Conservation (phyloP, 2,329 filamentous ascomycete genomes). For the Fusarium duplospermum region DNA sequence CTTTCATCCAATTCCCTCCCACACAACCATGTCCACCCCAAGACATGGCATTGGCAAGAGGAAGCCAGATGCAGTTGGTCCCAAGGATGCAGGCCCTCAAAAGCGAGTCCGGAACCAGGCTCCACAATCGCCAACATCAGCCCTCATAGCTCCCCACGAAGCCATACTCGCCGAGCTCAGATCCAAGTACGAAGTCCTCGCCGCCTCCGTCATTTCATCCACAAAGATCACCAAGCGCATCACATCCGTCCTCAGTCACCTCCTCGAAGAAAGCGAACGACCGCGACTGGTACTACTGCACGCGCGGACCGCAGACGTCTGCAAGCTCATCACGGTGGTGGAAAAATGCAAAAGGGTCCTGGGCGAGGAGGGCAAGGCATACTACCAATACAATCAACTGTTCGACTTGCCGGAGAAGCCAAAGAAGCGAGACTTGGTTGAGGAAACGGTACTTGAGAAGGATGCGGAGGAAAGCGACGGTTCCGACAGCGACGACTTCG, state of each 20-base stretch:
- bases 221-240: constrained; percentile 69
- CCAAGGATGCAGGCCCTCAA: not conserved
- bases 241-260: constrained; percentile 56
- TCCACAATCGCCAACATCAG: constrained; percentile 13
- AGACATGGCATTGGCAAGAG: constrained; percentile 31
- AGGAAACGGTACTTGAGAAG: constrained; percentile 56
- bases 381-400: constrained; percentile 69
- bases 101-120: constrained; percentile 13
- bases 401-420: constrained; percentile 58
- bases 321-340: constrained; percentile 75
- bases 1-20: constrained; percentile 11
- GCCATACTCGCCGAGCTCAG: constrained; percentile 57
- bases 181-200: constrained; percentile 61
- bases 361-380: constrained; percentile 57
- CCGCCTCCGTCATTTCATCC: constrained; percentile 68
- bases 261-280: constrained; percentile 47
- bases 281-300: constrained; percentile 60
- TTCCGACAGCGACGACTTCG: constrained; percentile 62
- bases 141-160: constrained; percentile 54
- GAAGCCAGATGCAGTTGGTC: constrained; percentile 16
- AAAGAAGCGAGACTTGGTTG: constrained; percentile 51
- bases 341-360: constrained; percentile 74
- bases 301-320: constrained; percentile 62
- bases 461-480: constrained; percentile 28
- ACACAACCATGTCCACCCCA: constrained; percentile 31